A percentile compares a stretch with the other conserved stretches of the same genome.
Evolutionary conservation across 2,329 filamentous ascomycete genomes (phyloP).

Genomic region (Lithohypha guttulata): DNA sequence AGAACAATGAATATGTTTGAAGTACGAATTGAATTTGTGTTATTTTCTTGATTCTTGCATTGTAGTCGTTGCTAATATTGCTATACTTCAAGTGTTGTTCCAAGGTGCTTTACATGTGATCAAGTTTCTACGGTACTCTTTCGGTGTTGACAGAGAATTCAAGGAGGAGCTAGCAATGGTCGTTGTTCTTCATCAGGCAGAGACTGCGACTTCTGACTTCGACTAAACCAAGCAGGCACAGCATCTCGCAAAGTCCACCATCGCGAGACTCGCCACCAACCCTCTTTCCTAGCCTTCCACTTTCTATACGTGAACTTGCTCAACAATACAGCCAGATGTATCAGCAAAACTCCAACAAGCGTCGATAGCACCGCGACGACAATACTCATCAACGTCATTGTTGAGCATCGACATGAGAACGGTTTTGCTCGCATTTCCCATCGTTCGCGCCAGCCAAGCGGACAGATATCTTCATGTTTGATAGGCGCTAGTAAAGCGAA

Average conservation of each 20-base stretch:
- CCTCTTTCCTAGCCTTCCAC: slow-evolving; percentile 14
- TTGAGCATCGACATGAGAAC: slow-evolving; percentile 33
- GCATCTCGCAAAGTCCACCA: no score
- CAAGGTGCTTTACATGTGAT: no score
- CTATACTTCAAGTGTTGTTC: no score
- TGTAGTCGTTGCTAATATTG: no score
- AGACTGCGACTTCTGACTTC: no score
- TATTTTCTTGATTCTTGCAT: no score
- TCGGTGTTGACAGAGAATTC: no score
- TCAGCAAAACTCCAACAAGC: slow-evolving; percentile 50
- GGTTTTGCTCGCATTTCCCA: slow-evolving; percentile 33
- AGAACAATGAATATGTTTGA: no score
- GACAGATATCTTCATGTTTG: slow-evolving; percentile 28
- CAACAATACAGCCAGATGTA: slow-evolving; percentile 71
- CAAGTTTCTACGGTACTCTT: no score
- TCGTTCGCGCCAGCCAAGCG: slow-evolving; percentile 29
- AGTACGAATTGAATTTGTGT: no score
- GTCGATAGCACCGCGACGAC: slow-evolving; percentile 26
- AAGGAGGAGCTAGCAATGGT: no score
- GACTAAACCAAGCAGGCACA: no score
- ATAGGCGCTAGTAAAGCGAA: slow-evolving; percentile 32
- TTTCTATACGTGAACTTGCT: slow-evolving; percentile 27
- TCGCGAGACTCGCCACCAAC: slow-evolving; percentile 24
- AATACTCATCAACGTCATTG: slow-evolving; percentile 29
- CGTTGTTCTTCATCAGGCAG: slow-evolving; percentile 15